Base-by-base conservation (phyloP, 208 protist species). In the Leishmania mexicana region DNA sequence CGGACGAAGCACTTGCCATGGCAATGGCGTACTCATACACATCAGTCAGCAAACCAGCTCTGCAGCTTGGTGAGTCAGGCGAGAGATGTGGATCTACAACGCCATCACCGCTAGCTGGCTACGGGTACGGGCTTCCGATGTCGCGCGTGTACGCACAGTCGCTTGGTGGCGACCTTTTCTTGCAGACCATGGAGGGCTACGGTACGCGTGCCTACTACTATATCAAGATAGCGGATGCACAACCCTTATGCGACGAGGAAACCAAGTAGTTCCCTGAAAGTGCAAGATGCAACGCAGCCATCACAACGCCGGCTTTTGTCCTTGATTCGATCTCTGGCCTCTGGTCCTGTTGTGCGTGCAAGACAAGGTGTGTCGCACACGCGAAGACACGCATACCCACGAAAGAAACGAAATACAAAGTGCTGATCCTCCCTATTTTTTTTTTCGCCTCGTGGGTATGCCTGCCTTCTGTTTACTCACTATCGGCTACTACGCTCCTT, bases 121-220 rank as follows among this genome's bases (percentile, higher is more conserved):
- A 98, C 72, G 98, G 98, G 0, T 99, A 98, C 81, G 98, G 98
- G 8, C 84, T 99, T 47, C 98, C 98, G 2, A 93, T 99, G 85
- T 96, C 92, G 11, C 90, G 96, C 45, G 87, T 98, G 54, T 99
- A 99, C 88, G 96, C 97, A 40, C 90, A 90, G 62, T 93, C 96
- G 17, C 98, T 99, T 85, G 96, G 94, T 53, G 98, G 98, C 13
- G 98, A 99, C 81, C 88, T 99, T 7, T 75, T 93, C 31, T 70
- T 99, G 13, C 95, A 97, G 72, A 95, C 94, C 13, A 97, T 99
- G 93, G 96, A 99, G 73, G 96, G 96, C 17, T 97, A 93, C 78
- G 96, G 97, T 42, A 98, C 97, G 11, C 88, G 97, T n/a, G 96
- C 95, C 0, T 98, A 98, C 87, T 93, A 98, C 64, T 96, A 98